These are phyloP conservation scores for Physcomitrium patens DNA, from an alignment of 225 moss, liverwort and hornwort species.

Conservation along the genomic window DNA sequence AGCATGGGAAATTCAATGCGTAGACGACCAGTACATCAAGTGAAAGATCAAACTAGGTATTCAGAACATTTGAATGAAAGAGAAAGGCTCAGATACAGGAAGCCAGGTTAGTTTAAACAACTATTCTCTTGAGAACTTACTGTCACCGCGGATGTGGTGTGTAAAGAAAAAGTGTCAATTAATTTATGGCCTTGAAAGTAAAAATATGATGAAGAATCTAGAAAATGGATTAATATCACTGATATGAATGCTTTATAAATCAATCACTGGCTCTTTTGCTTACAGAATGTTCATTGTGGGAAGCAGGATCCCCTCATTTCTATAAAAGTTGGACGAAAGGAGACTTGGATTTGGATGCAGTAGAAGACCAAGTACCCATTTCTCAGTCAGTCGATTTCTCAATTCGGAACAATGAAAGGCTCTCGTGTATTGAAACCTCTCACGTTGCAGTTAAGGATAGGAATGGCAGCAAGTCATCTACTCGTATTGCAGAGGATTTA, in stretches of 20 bases:
- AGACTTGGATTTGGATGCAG: conserved; percentile 51
- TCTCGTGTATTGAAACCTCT: conserved; percentile 62
- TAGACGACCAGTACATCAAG: conserved; percentile 23
- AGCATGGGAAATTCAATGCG: conserved; percentile 21
- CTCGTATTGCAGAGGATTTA: conserved; percentile 33
- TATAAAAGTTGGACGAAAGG: conserved; percentile 69
- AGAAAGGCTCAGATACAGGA: conserved; percentile 37
- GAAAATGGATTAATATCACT: conserved; percentile 18
- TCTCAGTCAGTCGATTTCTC: conserved; percentile 88
- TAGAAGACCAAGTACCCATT: conserved; percentile 71
- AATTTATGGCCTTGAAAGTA: neutral
- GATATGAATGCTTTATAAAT: neutral
- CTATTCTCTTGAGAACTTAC: neutral
- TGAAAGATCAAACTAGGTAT: conserved; percentile 33
- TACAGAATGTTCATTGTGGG: conserved; percentile 49
- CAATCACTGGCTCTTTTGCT: conserved; percentile 9
- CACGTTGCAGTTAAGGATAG: conserved; percentile 35
- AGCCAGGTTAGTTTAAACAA: conserved; percentile 41
- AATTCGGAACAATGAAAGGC: conserved; percentile 78
- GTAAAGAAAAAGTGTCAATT: neutral
- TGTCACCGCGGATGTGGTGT: neutral
- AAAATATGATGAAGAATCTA: neutral
- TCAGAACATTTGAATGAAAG: conserved; percentile 33
- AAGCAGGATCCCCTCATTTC: conserved; percentile 55
- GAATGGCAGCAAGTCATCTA: conserved; percentile 36